Evolutionary conservation across 1,284 basidiomycete genomes (phyloP).

Genomic region (Ustanciosporium gigantosporum): DNA sequence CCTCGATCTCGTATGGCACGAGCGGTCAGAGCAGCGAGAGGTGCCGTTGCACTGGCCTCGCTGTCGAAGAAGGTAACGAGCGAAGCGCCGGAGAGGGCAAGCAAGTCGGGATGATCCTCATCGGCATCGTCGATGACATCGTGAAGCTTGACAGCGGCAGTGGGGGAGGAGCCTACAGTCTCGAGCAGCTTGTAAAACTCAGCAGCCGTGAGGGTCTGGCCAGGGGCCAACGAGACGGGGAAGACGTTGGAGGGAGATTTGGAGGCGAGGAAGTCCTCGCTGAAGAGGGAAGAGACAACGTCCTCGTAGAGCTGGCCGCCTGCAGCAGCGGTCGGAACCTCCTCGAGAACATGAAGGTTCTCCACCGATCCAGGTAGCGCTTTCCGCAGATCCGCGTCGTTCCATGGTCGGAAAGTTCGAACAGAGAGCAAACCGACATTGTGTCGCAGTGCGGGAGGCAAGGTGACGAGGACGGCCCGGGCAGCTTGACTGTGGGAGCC

Average conservation of each 20-base stretch:
- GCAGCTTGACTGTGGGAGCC: constrained; percentile 52
- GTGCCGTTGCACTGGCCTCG: constrained; percentile 47
- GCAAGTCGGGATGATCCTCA: constrained; percentile 36
- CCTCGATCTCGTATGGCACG: constrained; percentile 46
- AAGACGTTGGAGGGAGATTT: constrained; percentile 33
- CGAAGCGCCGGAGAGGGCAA: constrained; percentile 41
- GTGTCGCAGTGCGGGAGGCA: constrained; percentile 37
- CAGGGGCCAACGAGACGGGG: constrained; percentile 40
- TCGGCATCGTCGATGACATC: constrained; percentile 33
- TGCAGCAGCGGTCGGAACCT: constrained; percentile 36
- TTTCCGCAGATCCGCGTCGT: constrained; percentile 44
- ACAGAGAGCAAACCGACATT: constrained; percentile 52
- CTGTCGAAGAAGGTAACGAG: constrained; percentile 56
- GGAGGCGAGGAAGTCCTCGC: constrained; percentile 31
- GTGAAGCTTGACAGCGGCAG: constrained; percentile 28
- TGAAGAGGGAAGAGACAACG: constrained; percentile 42
- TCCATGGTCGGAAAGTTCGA: constrained; percentile 52
- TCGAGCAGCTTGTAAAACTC: constrained; percentile 47
- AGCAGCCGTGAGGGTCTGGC: constrained; percentile 34
- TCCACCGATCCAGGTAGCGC: constrained; percentile 47
- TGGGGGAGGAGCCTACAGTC: constrained; percentile 20
- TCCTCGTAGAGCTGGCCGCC: constrained; percentile 51
- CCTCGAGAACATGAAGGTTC: constrained; percentile 55
- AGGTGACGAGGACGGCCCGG: constrained; percentile 44
- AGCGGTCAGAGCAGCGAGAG: constrained; percentile 45